These are phyloP conservation scores for Tetrahymena elliotti DNA, from an alignment of 73 alveolate species.

Conservation along the genomic window DNA sequence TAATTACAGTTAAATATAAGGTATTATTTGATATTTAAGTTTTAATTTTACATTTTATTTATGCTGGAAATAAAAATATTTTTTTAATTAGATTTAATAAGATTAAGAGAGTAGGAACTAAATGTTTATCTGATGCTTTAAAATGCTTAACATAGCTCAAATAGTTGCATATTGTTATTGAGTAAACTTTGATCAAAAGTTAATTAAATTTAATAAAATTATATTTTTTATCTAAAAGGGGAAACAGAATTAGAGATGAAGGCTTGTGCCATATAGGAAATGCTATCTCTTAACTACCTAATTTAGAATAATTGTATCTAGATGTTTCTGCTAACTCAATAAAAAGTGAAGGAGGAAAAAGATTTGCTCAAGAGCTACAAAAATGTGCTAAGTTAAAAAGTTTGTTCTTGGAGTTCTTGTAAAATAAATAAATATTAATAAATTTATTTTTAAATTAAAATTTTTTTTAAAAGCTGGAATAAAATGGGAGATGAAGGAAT, in stretches of 20 bases:
- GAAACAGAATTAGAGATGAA: not conserved
- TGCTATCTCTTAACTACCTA: not conserved
- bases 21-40: not conserved
- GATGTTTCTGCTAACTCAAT: not conserved
- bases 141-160: not conserved
- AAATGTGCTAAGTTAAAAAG: not conserved
- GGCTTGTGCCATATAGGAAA: not conserved
- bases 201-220: not conserved
- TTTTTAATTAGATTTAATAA: not conserved
- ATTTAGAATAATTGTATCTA: not conserved
- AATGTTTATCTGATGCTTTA: not conserved
- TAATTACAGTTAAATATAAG: not conserved
- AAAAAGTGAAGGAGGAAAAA: not conserved
- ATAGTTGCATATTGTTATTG: not conserved
- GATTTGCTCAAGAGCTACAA: not conserved
- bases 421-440: not conserved
- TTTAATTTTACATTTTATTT: too few relatives aligned
- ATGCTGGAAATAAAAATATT: not conserved
- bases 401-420: not conserved
- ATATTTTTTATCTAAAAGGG: not conserved
- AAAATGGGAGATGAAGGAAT: not conserved
- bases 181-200: not conserved
- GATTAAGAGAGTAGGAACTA: not conserved
- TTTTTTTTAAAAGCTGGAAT: not conserved
- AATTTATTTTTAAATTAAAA: not conserved